A percentile compares a stretch with the other conserved stretches of the same genome.
phyloP scores from a whole-genome alignment of 495 filamentous ascomycete genomes.

The Choiromyces venosus region DNA sequence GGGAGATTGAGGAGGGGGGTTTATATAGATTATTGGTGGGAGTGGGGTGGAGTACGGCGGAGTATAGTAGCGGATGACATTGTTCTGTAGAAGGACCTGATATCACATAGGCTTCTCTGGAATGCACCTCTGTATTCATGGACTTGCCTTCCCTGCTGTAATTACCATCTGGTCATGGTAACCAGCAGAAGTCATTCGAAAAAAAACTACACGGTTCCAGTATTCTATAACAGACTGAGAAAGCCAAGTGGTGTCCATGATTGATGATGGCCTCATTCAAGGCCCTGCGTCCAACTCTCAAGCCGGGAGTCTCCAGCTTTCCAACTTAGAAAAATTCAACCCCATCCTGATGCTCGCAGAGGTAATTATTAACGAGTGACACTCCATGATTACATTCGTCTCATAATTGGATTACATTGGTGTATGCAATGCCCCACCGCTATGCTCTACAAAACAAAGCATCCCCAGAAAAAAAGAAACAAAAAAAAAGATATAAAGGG shows the following conservation, averaged over 20 bases:
- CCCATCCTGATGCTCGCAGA: no score
- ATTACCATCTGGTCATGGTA: neutral
- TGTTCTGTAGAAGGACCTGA: neutral
- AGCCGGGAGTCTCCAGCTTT: no score
- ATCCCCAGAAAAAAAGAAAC: neutral
- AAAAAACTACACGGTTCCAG: no score
- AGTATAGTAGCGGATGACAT: neutral
- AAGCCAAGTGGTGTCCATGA: no score
- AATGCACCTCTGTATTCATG: neutral
- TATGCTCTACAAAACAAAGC: neutral
- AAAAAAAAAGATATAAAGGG: no score
- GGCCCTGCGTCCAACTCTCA: no score
- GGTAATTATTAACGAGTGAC: neutral
- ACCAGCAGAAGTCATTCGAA: no score
- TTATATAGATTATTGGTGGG: neutral
- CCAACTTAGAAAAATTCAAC: no score
- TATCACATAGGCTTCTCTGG: neutral
- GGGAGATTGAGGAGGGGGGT: neutral
- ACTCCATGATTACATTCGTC: neutral
- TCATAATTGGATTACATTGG: neutral
- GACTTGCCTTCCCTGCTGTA: neutral
- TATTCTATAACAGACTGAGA: neutral
- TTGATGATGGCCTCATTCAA: no score
- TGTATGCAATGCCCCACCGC: neutral
- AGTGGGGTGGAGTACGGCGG: neutral